Conservation (phyloP, 2,329 filamentous ascomycete genomes). For the Diaporthe amygdali region DNA sequence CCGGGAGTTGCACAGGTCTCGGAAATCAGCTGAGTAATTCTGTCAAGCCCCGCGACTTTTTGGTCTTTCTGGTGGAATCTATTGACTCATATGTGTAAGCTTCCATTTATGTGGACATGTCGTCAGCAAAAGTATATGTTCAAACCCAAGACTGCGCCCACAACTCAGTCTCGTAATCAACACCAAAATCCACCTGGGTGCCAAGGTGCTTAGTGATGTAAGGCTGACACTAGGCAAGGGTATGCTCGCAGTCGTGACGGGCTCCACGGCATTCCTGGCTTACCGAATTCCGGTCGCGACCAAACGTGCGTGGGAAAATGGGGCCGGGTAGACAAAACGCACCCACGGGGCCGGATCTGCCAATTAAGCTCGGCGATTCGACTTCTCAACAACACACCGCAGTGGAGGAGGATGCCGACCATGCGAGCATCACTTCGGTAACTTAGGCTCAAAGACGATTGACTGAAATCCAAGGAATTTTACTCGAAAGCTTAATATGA, state of each 20-base stretch:
- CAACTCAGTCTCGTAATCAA: not conserved
- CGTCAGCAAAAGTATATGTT: too few relatives aligned
- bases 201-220: not conserved
- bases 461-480: not conserved
- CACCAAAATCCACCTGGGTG: not conserved
- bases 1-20: too few relatives aligned
- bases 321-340: not conserved
- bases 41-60: too few relatives aligned
- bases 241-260: not conserved
- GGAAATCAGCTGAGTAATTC: too few relatives aligned
- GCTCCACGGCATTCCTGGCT: not conserved
- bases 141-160: not conserved
- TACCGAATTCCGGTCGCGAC: not conserved
- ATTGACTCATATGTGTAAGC: too few relatives aligned
- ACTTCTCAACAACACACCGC: too few relatives aligned
- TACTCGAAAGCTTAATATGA: not conserved
- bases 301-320: not conserved
- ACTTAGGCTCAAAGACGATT: not conserved
- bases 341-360: not conserved
- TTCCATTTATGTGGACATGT: too few relatives aligned
- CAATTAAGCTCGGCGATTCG: too few relatives aligned
- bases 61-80: too few relatives aligned
- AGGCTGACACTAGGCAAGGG: not conserved
- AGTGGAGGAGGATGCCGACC: not conserved
- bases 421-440: not conserved